Conservation (phyloP, 805 yeast genomes). For the Brettanomyces naardenensis region DNA sequence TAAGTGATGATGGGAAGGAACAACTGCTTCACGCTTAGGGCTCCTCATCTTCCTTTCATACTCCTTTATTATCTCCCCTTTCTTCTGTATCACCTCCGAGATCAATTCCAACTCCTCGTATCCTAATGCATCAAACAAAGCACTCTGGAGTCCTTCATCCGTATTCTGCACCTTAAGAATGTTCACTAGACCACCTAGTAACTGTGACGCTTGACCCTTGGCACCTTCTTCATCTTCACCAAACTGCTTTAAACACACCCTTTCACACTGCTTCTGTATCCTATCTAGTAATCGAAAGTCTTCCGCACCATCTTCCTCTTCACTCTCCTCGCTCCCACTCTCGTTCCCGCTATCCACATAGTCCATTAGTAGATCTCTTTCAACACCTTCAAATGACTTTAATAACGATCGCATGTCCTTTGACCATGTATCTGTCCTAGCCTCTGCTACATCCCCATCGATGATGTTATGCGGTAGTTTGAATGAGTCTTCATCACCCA, state of each 20-base stretch:
- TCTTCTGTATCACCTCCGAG: constrained; percentile 47
- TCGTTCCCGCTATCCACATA: constrained; percentile 8
- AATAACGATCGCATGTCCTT: constrained; percentile 19
- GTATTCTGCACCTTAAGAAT: constrained; percentile 29
- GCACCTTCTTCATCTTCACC: constrained; percentile 10
- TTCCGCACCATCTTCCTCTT: constrained; percentile 5
- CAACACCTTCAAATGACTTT: constrained; percentile 26
- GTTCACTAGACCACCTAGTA: constrained; percentile 24
- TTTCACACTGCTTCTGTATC: constrained; percentile 15
- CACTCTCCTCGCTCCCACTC: constrained; percentile 1
- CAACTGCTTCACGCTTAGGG: not conserved
- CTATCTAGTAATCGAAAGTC: constrained; percentile 12
- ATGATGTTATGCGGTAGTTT: constrained; percentile 24
- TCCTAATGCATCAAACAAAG: constrained; percentile 74
- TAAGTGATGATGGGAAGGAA: constrained; percentile 18
- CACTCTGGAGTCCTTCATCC: constrained; percentile 60
- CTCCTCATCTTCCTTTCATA: constrained; percentile 4
- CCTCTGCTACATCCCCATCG: constrained; percentile 21
- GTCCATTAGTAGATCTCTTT: constrained; percentile 11
- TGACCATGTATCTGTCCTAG: constrained; percentile 18
- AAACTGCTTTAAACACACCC: constrained; percentile 23
- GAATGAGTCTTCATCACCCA: constrained; percentile 16
- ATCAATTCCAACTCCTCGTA: constrained; percentile 80
- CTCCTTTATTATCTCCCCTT: constrained; percentile 23
- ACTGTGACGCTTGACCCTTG: constrained; percentile 3